Evolutionary conservation across 805 yeast species (phyloP).

Genomic region (Ogataea degrootiae): DNA sequence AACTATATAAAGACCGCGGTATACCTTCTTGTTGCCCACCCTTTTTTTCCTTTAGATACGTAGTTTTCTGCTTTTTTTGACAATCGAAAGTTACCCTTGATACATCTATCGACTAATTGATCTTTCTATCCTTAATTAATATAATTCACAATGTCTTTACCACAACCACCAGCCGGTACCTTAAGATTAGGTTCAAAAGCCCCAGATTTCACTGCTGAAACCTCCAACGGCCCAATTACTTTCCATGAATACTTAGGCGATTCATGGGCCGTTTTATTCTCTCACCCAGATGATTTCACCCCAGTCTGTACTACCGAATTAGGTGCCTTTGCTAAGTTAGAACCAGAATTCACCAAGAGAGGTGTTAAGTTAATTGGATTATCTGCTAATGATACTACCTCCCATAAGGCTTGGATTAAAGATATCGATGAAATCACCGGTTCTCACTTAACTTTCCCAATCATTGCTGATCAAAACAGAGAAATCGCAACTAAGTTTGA

Average conservation of each 20-base stretch:
- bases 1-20: too few relatives aligned
- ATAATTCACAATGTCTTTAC: conserved; percentile 31
- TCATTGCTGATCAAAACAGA: conserved; percentile 61
- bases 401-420: conserved; percentile 64
- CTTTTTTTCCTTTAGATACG: background rate
- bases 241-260: conserved; percentile 61
- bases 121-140: background rate
- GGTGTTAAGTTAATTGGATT: conserved; percentile 64
- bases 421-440: conserved; percentile 70
- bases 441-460: conserved; percentile 54
- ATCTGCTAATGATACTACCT: conserved; percentile 57
- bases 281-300: conserved; percentile 76
- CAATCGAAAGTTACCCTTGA: background rate
- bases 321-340: conserved; percentile 69
- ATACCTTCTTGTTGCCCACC: too few relatives aligned
- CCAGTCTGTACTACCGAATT: conserved; percentile 78
- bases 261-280: conserved; percentile 63
- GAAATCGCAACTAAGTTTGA: conserved; percentile 59
- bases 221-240: conserved; percentile 58
- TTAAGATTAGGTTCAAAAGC: conserved; percentile 57
- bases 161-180: conserved; percentile 35
- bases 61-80: background rate
- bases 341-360: conserved; percentile 63
- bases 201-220: conserved; percentile 61
- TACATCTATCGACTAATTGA: background rate